Evolutionary conservation across 2,329 filamentous ascomycete genomes (phyloP), one percentile per base, ranked within the genome.

Genomic region (Alternaria hordeiaustralica): DNA sequence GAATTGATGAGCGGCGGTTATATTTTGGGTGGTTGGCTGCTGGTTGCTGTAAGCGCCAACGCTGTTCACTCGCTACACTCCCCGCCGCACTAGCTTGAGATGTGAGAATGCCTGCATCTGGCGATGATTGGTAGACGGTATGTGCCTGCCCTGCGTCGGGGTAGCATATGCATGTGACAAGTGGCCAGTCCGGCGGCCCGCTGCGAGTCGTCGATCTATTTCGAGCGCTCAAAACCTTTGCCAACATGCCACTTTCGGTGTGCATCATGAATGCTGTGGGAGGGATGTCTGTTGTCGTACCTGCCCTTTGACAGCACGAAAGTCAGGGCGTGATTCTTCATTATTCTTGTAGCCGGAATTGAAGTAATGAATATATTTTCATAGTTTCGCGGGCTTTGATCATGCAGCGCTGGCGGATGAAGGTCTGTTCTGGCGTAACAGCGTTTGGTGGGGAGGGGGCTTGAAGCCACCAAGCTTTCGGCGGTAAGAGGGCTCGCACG

Each of bases 11-110:
- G 54, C 64, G 71, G 77, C 77, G 77, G 77, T 74, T 78, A 78
- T 72, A 67, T 73, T 71, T 70, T 71, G 69, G 72, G 74, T 78
- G 75, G 75, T 77, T 79, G 77, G 75, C 61, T 67, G 67, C 63
- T 53, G 63, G 30, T 60, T 64, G 61, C 71, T 69, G 68, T 79
- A 80, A 78, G 78, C 78, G 78, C 78, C 76, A 73, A 72, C 63
- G 65, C 66, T 71, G 63, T 49, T 71, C 61, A 63, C 71, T 73
- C 71, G 74, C 73, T 75, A 71, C 69, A 71, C 61, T 46, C 60
- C 66, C 64, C 70, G 70, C 70, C 69, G 70, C 66, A 61, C 63
- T 55, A 55, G 63, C 58, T 50, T 23, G 60, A 65, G 63, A 67
- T 69, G 64, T 65, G 65, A 53, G 50, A 25, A 63, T 60, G 51